Conservation (phyloP, 2,329 filamentous ascomycete species). For the Neonectria hederae region DNA sequence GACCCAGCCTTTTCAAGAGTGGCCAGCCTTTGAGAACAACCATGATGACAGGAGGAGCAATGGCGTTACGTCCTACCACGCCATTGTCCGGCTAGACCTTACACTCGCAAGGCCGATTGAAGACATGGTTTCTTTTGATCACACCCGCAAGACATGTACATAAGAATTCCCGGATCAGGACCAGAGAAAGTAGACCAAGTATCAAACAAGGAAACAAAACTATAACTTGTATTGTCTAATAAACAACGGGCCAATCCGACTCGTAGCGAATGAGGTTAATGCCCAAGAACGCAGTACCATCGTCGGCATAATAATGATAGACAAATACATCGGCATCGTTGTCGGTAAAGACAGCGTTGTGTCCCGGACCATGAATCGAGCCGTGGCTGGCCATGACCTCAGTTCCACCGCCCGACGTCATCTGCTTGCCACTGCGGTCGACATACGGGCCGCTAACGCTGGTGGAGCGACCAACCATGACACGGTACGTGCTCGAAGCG, state of each 20-base stretch:
- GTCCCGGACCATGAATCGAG: constrained; percentile 44
- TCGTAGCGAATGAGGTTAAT: constrained; percentile 47
- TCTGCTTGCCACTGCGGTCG: constrained; percentile 37
- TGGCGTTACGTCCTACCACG: too few species aligned
- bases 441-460: constrained; percentile 43
- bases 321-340: constrained; percentile 44
- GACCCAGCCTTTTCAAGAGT: too few species aligned
- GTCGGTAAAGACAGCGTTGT: constrained; percentile 46
- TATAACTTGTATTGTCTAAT: constrained; percentile 30
- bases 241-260: constrained; percentile 44
- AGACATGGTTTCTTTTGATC: too few species aligned
- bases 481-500: constrained; percentile 44
- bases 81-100: too few species aligned
- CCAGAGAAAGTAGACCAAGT: background rate
- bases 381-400: constrained; percentile 44
- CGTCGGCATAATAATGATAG: constrained; percentile 45
- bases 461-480: constrained; percentile 46
- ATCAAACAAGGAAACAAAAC: background rate
- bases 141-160: too few species aligned
- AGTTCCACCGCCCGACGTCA: constrained; percentile 45
- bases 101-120: too few species aligned
- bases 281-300: constrained; percentile 39
- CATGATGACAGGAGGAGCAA: too few species aligned
- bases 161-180: background rate
- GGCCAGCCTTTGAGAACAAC: too few species aligned